Evolutionary conservation across 169 alveolate species (phyloP).

Genomic region (Miamiensis avidus): DNA sequence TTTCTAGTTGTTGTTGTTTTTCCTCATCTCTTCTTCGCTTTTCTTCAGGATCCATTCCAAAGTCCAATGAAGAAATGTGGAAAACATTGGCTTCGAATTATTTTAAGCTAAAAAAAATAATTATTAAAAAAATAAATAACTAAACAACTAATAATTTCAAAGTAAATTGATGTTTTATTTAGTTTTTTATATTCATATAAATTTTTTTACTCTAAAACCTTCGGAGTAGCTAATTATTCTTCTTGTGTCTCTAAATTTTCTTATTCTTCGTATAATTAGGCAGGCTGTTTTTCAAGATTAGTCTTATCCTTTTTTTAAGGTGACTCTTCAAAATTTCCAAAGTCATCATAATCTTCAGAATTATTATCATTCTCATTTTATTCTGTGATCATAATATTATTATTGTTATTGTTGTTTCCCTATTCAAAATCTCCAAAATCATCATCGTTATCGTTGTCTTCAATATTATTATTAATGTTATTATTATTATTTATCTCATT

Average conservation of each 20-base stretch:
- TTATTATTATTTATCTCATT: too few species aligned
- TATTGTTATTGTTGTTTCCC: too few species aligned
- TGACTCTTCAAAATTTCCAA: not conserved
- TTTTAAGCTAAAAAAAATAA: not conserved
- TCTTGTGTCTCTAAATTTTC: not conserved
- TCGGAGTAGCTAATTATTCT: too few species aligned
- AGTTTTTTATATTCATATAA: too few species aligned
- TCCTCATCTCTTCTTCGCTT: not conserved
- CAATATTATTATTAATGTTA: too few species aligned
- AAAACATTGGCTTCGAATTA: not conserved
- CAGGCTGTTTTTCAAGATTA: not conserved
- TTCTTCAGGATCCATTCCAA: not conserved
- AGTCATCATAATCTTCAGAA: not conserved
- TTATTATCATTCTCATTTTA: not conserved
- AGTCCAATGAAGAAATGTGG: not conserved
- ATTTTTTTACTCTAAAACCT: not conserved
- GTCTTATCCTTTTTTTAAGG: too few species aligned
- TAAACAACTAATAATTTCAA: not conserved
- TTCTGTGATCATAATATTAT: too few species aligned
- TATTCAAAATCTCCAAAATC: not conserved
- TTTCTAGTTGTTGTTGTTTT: not conserved
- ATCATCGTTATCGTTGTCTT: not conserved
- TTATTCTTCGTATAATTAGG: not conserved
- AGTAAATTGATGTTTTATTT: not conserved
- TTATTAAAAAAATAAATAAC: too few species aligned